Evolutionary conservation across 345 rosid species (phyloP).

Genomic region (Lenwebbia sp.): DNA sequence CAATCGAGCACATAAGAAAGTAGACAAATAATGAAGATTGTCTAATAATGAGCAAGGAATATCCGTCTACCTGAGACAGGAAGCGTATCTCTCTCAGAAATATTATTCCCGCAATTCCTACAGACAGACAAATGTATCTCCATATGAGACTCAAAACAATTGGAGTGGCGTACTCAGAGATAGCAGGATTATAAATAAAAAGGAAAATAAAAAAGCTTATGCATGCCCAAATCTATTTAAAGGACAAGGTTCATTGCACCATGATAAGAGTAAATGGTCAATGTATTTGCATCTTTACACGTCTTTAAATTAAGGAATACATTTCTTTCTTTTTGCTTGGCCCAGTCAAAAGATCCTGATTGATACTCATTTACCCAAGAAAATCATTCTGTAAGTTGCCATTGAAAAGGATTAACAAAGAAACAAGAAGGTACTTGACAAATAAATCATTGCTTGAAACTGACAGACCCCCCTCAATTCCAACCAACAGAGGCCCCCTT

Average conservation of each 20-base stretch:
- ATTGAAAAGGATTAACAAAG: not conserved
- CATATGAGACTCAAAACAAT: not conserved
- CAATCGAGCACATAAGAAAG: not conserved
- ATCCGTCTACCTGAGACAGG: conserved; percentile 36
- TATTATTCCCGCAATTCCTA: conserved; percentile 64
- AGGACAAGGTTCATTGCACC: not conserved
- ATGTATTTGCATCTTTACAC: not conserved
- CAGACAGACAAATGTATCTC: conserved; percentile 16
- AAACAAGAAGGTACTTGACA: not conserved
- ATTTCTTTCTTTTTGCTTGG: not conserved
- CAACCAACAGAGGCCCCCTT: not conserved
- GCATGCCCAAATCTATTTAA: not conserved
- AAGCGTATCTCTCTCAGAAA: conserved; percentile 52
- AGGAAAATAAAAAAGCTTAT: not conserved
- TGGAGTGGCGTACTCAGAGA: not conserved
- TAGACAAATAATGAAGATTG: not conserved
- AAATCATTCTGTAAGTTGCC: not conserved
- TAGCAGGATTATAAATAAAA: not conserved
- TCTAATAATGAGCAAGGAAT: not conserved
- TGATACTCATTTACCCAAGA: not conserved
- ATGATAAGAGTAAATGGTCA: not conserved
- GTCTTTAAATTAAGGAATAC: not conserved
- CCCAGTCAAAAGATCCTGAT: not conserved
- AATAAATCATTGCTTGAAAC: not conserved
- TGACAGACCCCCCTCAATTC: not conserved